Base-by-base conservation (phyloP, 768 basidiomycete species). In the Termitomyces eurrhizus region DNA sequence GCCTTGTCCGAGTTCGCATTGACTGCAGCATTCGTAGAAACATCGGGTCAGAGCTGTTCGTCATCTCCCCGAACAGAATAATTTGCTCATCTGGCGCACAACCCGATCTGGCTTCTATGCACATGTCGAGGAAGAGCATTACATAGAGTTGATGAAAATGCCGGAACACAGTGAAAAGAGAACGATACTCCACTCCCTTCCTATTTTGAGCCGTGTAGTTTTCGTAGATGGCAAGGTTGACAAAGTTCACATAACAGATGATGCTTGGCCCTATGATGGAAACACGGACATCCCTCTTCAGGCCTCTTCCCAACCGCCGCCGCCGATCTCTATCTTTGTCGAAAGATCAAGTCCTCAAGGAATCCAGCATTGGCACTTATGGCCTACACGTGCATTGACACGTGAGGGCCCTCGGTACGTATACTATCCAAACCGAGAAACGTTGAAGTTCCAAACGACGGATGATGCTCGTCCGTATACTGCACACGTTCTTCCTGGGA, bases 11-110 rank as follows among this genome's bases (percentile, higher is more conserved):
- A 36, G 35, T 14, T 18, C 24, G 16, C 14, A 13, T n/a, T 14
- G n/a, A 37, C 37, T 55, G 42, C 32, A 36, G 32, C 13, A 48
- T 35, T 35, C 41, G 24, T 55, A 84, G 83, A 70, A 71, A 26
- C 80, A 84, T 64, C 71, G 72, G 21, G 81, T 88, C 61, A 77
- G 75, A 55, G 80, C 77, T n/a, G 70, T 84, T 52, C 80, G 83
- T 39, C 75, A 81, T 29, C 68, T 85, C 36, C 83, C 84, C 3
- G 70, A 73, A 14, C 85, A 86, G 67, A 71, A 73, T 13, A 76
- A 83, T 56, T 68, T 87, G 14, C 72, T 87, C 24, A 74, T 85
- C 56, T 74, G 85, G 50, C 83, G 86, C 42, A 72, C 74, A 4
- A 63, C 80, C 49, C 9, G 7, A 21, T 29, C 3, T 4, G 21